Evolutionary conservation across 2,329 filamentous ascomycete species (phyloP).

Genomic region (Zymoseptoria brevis): DNA sequence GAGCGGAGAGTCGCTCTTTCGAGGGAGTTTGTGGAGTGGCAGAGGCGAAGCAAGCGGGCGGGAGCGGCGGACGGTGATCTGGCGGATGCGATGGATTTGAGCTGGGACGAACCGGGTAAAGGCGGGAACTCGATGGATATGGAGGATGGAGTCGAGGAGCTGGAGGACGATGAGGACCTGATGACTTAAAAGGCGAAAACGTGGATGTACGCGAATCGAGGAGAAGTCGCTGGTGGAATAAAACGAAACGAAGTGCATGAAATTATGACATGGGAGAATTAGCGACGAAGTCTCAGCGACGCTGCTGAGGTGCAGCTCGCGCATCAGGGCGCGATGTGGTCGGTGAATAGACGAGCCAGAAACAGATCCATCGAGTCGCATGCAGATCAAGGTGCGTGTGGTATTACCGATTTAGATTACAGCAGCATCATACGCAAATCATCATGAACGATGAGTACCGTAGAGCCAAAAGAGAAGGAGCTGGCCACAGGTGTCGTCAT

Average conservation of each 20-base stretch:
- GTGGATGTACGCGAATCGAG: not conserved
- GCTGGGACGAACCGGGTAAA: slow-evolving; percentile 21
- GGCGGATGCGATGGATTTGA: slow-evolving; percentile 31
- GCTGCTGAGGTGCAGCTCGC: not conserved
- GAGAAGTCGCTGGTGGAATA: not conserved
- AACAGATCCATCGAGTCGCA: not conserved
- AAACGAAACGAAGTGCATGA: not conserved
- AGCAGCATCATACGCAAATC: not conserved
- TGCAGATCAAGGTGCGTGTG: not conserved
- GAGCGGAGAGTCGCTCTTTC: slow-evolving; percentile 50
- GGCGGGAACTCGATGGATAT: not conserved
- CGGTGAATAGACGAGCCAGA: not conserved
- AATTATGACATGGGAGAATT: not conserved
- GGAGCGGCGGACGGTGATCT: slow-evolving; percentile 27
- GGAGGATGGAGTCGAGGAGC: slow-evolving; percentile 6
- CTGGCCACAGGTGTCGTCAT: not conserved
- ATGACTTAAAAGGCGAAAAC: slow-evolving; percentile 15
- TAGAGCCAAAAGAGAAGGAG: not conserved
- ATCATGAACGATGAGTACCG: not conserved
- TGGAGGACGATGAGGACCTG: slow-evolving; percentile 21
- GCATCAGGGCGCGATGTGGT: not conserved
- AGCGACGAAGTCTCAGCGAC: not conserved
- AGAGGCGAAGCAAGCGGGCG: slow-evolving; percentile 41
- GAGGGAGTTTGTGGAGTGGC: slow-evolving; percentile 50
- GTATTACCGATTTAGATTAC: not conserved